Conservation (phyloP, 192 early-diverging fungal genomes). For the Funneliformis geosporum region DNA sequence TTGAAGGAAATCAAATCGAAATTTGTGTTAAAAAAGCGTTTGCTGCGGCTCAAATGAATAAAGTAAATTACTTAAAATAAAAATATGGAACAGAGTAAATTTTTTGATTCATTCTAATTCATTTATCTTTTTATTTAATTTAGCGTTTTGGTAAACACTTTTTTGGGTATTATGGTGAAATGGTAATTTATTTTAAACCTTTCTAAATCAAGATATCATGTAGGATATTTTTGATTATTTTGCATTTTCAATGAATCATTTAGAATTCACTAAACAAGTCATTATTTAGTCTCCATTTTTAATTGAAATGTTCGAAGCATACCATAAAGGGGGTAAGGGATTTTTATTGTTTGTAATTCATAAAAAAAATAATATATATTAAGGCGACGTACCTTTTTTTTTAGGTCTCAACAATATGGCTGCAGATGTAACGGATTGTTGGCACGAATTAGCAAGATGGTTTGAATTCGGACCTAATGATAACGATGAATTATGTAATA, state of each 20-base stretch:
- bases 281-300: conserved; percentile 67
- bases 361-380: conserved; percentile 38
- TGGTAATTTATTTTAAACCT: conserved; percentile 36
- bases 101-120: neutral
- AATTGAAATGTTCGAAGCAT: conserved; percentile 68
- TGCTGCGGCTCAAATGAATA: conserved; percentile 58
- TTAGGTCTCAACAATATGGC: conserved; percentile 63
- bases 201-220: neutral
- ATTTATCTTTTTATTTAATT: neutral
- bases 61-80: neutral
- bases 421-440: conserved; percentile 58
- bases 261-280: neutral
- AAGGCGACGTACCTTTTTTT: conserved; percentile 37
- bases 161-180: conserved; percentile 58
- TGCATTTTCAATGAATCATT: neutral
- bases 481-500: neutral
- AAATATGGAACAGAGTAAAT: neutral
- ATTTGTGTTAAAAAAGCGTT: conserved; percentile 65
- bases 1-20: conserved; percentile 41
- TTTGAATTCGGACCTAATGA: conserved; percentile 40
- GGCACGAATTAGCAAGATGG: conserved; percentile 47
- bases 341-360: conserved; percentile 33
- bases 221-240: neutral
- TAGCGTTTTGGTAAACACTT: conserved; percentile 53
- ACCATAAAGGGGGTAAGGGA: conserved; percentile 67